Base-by-base conservation (phyloP, 495 filamentous ascomycete genomes). In the Penicillium diatomitis region DNA sequence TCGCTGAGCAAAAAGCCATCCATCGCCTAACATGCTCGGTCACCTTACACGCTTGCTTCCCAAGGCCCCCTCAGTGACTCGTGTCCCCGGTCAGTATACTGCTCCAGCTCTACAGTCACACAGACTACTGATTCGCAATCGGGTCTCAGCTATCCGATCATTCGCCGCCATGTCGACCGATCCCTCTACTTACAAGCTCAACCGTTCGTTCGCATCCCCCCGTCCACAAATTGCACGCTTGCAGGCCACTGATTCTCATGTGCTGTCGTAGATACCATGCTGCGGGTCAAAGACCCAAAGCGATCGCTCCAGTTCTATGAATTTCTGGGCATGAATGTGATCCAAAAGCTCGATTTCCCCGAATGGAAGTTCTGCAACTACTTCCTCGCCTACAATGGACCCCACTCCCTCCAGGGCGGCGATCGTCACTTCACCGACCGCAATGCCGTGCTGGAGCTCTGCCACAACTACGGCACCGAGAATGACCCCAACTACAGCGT, bases 401-500 rank as follows among this genome's bases (percentile, higher is more conserved):
- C 87, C 75, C n/a, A 81, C 79, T 63, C 84, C 75, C 57, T 83
- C 76, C 67, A 91, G 84, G 66, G 81, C 82, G 57, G 81, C 82
- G 57, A 81, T 80, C 56, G 87, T 81, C 62, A 86, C 50, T 84
- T 83, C 67, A 88, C 83, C 48, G 87, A 94, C 67, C 86, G 91
- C 46, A 83, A 96, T 58, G 91, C 87, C 32, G 72, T 96, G 20
- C 78, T 98, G 55, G 92, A 98, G 63, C 81, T 98, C 50, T 95
- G 88, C 47, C 92, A 98, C 77, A 96, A 96, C 76, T 87, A 96
- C 67, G 92, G 92, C 59, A 96, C 90, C 10, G 92, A 97, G 69
- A 76, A 76, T 49, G 87, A 97, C 64, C 79, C 85, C 12, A 73
- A 81, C 61, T 97, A 86, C 76, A 85, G 81, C 61, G 70, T 91